A percentile compares a stretch with the other conserved stretches of the same genome.
Conservation (phyloP, 192 early-diverging fungal species). For the Kickxella alabastrina region DNA sequence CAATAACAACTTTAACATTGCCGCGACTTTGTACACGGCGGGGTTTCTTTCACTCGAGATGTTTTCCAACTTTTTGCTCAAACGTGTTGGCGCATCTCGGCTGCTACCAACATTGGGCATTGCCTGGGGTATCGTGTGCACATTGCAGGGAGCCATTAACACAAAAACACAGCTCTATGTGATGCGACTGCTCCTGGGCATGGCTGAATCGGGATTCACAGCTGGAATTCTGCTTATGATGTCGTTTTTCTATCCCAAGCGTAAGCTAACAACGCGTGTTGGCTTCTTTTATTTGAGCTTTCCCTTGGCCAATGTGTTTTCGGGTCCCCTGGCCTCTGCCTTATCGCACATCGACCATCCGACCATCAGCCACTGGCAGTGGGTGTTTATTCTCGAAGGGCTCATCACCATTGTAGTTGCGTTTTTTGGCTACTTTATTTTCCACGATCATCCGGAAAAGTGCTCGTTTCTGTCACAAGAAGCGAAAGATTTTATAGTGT, state of each 20-base stretch:
- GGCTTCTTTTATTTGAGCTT: constrained; percentile 38
- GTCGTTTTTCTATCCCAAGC: constrained; percentile 46
- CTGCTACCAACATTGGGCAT: too few relatives aligned
- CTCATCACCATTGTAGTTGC: constrained; percentile 28
- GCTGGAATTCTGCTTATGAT: constrained; percentile 29
- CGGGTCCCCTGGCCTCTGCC: constrained; percentile 42
- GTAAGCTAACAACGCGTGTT: constrained; percentile 16
- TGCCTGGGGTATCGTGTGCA: constrained; percentile 44
- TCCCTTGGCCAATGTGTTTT: constrained; percentile 33
- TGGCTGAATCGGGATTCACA: constrained; percentile 44
- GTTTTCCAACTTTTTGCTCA: too few relatives aligned
- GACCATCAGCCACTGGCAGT: constrained; percentile 51
- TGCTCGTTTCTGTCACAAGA: too few relatives aligned
- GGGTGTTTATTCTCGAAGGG: constrained; percentile 50
- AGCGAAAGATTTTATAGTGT: constrained; percentile 34
- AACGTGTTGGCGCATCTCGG: too few relatives aligned
- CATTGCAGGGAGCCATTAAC: constrained; percentile 29
- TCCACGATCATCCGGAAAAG: too few relatives aligned
- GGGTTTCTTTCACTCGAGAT: constrained; percentile 37
- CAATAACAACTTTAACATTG: too few relatives aligned
- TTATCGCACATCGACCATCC: constrained; percentile 45
- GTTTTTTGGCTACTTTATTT: constrained; percentile 25
- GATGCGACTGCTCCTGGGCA: constrained; percentile 37
- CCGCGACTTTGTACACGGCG: constrained; percentile 35
- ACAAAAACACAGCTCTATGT: too few relatives aligned